phyloP scores from a whole-genome alignment of 2,329 filamentous ascomycete genomes.

The Graphium sp. region DNA sequence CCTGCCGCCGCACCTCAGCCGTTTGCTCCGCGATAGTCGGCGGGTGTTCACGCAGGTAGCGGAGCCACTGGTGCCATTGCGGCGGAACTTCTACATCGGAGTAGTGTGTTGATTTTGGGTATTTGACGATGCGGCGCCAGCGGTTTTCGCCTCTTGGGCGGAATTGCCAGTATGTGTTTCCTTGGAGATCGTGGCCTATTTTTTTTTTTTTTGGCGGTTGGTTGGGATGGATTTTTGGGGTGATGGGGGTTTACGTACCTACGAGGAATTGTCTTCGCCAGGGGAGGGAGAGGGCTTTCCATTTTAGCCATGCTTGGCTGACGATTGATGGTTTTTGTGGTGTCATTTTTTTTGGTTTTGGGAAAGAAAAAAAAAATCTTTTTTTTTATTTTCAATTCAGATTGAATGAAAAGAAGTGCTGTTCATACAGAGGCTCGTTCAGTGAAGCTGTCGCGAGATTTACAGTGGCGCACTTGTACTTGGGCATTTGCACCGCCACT shows the following conservation, averaged over 20 bases:
- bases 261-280: conserved; percentile 48
- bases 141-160: conserved; percentile 21
- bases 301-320: conserved; percentile 34
- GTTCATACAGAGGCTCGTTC: too few species aligned
- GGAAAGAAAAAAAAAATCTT: too few species aligned
- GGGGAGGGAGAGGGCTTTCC: conserved; percentile 45
- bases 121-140: conserved; percentile 46
- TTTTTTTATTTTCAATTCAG: too few species aligned
- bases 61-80: conserved; percentile 54
- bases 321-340: conserved; percentile 5
- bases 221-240: background rate
- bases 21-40: conserved; percentile 41
- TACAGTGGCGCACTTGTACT: too few species aligned
- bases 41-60: conserved; percentile 35
- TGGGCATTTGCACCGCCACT: too few species aligned
- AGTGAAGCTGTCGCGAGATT: too few species aligned
- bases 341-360: too few species aligned
- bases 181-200: conserved; percentile 43
- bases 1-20: conserved; percentile 32
- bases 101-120: conserved; percentile 34
- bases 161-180: conserved; percentile 57
- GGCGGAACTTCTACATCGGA: conserved; percentile 40
- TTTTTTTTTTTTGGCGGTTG: background rate
- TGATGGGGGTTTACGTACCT: conserved; percentile 21
- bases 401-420: too few species aligned